Conservation (phyloP, 2,329 filamentous ascomycete genomes). For the Microascus cirrosus region DNA sequence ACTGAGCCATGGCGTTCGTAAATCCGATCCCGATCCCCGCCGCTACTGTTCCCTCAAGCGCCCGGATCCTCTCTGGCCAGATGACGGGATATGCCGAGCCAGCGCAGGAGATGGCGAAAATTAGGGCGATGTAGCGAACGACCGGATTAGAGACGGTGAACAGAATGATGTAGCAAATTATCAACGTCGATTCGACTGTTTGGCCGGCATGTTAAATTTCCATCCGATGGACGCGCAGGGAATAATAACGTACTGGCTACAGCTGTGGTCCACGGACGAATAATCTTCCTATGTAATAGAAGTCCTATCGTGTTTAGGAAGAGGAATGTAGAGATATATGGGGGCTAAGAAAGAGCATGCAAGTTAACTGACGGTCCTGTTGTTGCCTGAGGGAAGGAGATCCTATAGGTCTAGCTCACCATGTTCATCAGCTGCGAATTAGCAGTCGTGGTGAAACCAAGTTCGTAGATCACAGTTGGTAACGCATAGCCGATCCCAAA, state of each 20-base stretch:
- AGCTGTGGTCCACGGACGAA: background rate
- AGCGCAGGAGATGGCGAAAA: conserved; percentile 29
- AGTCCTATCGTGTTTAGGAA: background rate
- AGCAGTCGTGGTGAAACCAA: conserved; percentile 29
- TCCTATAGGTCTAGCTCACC: conserved; percentile 27
- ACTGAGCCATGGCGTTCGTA: conserved; percentile 36
- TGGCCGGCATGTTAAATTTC: conserved; percentile 25
- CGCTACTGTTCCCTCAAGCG: conserved; percentile 30
- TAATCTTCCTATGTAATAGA: background rate
- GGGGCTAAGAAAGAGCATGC: conserved; percentile 7
- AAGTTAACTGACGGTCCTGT: too few relatives aligned
- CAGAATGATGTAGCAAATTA: conserved; percentile 31
- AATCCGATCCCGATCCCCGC: conserved; percentile 39
- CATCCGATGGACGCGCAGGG: conserved; percentile 28
- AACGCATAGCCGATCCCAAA: conserved; percentile 28
- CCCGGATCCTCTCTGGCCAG: conserved; percentile 41
- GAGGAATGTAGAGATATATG: background rate
- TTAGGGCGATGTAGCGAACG: conserved; percentile 32
- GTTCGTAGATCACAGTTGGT: conserved; percentile 26
- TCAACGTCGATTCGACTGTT: conserved; percentile 26
- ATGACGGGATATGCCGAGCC: conserved; percentile 34
- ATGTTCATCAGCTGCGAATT: conserved; percentile 36
- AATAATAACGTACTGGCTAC: conserved; percentile 14
- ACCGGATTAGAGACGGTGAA: conserved; percentile 31
- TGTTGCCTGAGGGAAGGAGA: too few relatives aligned